Percentiles rank a stretch among this genome's conserved stretches.
phyloP scores from a whole-genome alignment of 768 basidiomycete genomes.

The Coprinopsis marcescibilis region DNA sequence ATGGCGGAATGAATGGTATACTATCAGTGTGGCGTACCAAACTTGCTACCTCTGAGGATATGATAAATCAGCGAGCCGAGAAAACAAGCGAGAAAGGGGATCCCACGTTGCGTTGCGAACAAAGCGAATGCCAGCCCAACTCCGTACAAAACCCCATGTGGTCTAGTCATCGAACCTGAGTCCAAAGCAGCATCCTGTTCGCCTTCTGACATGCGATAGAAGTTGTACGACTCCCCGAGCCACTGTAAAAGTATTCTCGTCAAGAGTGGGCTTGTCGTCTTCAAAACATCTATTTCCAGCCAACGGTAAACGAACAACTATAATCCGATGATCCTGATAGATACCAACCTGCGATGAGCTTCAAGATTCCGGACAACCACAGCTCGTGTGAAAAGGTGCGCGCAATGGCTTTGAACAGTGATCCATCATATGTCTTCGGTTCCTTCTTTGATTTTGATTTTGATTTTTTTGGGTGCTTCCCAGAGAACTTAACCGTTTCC shows the following conservation, averaged over 20 bases:
- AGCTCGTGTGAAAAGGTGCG: slow-evolving; percentile 41
- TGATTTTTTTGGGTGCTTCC: slow-evolving; percentile 9
- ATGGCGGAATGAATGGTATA: background rate
- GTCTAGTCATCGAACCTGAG: slow-evolving; percentile 25
- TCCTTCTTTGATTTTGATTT: slow-evolving; percentile 21
- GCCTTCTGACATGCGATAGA: slow-evolving; percentile 29
- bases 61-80: background rate
- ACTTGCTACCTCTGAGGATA: slow-evolving; percentile 32
- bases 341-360: slow-evolving; percentile 34
- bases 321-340: slow-evolving; percentile 3
- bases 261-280: slow-evolving; percentile 50
- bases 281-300: slow-evolving; percentile 33
- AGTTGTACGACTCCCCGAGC: slow-evolving; percentile 45
- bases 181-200: slow-evolving; percentile 26
- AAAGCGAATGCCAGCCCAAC: slow-evolving; percentile 54
- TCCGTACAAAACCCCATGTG: slow-evolving; percentile 52
- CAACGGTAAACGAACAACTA: background rate
- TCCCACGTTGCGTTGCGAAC: slow-evolving; percentile 55
- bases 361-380: slow-evolving; percentile 41
- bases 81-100: background rate
- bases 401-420: slow-evolving; percentile 44
- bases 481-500: slow-evolving; percentile 1
- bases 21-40: slow-evolving; percentile 22
- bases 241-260: slow-evolving; percentile 56
- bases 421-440: slow-evolving; percentile 35